These are phyloP conservation scores for Fusarium siculi DNA, from an alignment of 2,329 filamentous ascomycete genomes.

Conservation along the genomic window DNA sequence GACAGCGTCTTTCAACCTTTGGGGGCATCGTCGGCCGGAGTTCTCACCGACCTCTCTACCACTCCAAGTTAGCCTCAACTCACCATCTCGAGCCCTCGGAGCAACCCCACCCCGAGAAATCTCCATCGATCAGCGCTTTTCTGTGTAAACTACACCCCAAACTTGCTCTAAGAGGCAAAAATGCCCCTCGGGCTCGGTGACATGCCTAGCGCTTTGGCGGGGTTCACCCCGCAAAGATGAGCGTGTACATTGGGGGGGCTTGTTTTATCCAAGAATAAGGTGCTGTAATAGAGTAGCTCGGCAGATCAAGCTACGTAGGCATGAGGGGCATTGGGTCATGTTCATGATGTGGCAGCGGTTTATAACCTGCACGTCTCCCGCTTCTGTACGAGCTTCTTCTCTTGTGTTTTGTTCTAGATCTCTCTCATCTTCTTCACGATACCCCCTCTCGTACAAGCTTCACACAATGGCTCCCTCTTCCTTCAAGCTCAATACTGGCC, in stretches of 20 bases:
- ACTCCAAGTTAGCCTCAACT: conserved; percentile 14
- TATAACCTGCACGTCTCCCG: conserved; percentile 32
- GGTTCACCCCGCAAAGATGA: conserved; percentile 41
- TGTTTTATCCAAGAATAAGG: not conserved
- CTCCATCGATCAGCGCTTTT: conserved; percentile 22
- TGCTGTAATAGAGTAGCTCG: not conserved
- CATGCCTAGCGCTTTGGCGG: conserved; percentile 27
- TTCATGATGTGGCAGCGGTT: conserved; percentile 36
- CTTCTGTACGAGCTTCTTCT: not conserved
- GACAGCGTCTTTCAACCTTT: conserved; percentile 5
- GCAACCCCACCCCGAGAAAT: conserved; percentile 44
- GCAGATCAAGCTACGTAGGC: conserved; percentile 7
- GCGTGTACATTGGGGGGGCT: conserved; percentile 23
- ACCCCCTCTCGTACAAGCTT: conserved; percentile 6
- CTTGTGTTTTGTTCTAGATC: conserved; percentile 17
- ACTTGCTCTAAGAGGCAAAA: conserved; percentile 15
- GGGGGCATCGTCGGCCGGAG: conserved; percentile 34
- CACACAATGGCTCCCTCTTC: conserved; percentile 62
- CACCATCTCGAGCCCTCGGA: conserved; percentile 29
- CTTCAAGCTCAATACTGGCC: conserved; percentile 73
- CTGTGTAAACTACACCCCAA: conserved; percentile 31
- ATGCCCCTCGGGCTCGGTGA: conserved; percentile 1
- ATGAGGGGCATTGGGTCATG: conserved; percentile 3
- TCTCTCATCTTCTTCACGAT: conserved; percentile 3
- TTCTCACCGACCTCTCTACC: conserved; percentile 37